These are phyloP conservation scores for Pulveroboletus sp. DNA, from an alignment of 768 basidiomycete genomes.

Conservation along the genomic window DNA sequence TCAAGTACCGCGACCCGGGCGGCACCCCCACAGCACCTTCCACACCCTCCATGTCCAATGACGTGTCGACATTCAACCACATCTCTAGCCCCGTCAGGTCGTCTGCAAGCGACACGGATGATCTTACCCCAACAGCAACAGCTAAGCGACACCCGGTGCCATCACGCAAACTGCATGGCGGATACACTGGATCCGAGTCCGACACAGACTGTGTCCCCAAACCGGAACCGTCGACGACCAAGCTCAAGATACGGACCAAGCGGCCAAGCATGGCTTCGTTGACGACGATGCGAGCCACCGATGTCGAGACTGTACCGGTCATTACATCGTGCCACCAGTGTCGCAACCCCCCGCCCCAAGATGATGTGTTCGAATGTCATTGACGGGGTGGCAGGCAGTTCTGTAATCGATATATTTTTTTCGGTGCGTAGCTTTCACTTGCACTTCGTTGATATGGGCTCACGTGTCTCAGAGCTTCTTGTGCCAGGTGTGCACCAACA, in stretches of 20 bases:
- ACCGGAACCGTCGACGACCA: no score
- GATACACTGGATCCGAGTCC: constrained; percentile 1
- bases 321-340: constrained; percentile 38
- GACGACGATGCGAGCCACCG: not conserved
- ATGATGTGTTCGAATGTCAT: constrained; percentile 32
- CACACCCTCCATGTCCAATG: not conserved
- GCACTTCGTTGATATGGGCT: no score
- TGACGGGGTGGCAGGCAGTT: constrained; percentile 30
- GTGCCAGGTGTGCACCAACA: constrained; percentile 46
- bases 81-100: not conserved
- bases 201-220: constrained; percentile 16
- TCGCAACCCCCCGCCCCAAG: constrained; percentile 29
- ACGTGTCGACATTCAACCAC: not conserved
- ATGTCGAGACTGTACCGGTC: not conserved
- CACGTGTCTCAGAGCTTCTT: constrained; percentile 40
- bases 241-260: constrained; percentile 1
- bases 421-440: constrained; percentile 29
- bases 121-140: not conserved
- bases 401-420: constrained; percentile 34
- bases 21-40: not conserved
- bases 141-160: constrained; percentile 9
- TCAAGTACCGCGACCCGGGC: constrained; percentile 27
- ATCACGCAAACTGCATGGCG: constrained; percentile 17
- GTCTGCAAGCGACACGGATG: not conserved
- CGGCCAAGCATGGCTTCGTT: not conserved